Evolutionary conservation across 75 land plant species (phyloP), one percentile per base, ranked within the genome.

Genomic region (Pinus tabuliformis): DNA sequence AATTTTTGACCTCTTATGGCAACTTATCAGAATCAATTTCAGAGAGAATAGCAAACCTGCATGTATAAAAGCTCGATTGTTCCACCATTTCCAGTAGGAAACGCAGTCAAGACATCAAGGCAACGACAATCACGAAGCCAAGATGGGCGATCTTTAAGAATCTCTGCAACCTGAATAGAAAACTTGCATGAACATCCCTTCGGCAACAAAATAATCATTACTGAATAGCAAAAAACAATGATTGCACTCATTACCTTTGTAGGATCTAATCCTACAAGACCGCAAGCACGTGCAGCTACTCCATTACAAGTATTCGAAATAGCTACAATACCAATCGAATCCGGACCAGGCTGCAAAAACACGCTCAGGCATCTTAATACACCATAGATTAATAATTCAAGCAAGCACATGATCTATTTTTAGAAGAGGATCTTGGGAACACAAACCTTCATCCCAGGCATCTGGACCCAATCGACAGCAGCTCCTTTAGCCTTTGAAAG

Each of bases 381-480:
- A 64, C 30, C 52, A 49, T 45, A 13, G 22, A 59, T 75, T 13
- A 56, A 1, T 11, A 58, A 37, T 49, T 3, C 28, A 45, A 37
- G 6, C 12, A 37, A 74, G 80, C 42, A 54, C 21, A 62, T 2
- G 26, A 73, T 22, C 28, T 37, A 22, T 11, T 49, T 75, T 68
- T 75, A 13, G 36, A 21, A 74, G 6, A 70, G 37, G 66, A 6
- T 6, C 45, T 39, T 6, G 22, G 3, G 16, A 73, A 3, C n/a
- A 24, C 30, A 28, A 78, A 95, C 98, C 95, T 95, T 95, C 98
- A 95, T 95, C 87, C 98, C 98, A 89, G 95, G 98, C 95, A 95
- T 90, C 82, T 92, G 98, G 79, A 95, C 89, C 98, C 98, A 95
- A 87, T 95, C 95, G 22, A 95, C 90, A 79, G 98, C 91, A 72